Evolutionary conservation across 352 stramenopile genomes (phyloP).

Genomic region (Phytopythium mirpurense): DNA sequence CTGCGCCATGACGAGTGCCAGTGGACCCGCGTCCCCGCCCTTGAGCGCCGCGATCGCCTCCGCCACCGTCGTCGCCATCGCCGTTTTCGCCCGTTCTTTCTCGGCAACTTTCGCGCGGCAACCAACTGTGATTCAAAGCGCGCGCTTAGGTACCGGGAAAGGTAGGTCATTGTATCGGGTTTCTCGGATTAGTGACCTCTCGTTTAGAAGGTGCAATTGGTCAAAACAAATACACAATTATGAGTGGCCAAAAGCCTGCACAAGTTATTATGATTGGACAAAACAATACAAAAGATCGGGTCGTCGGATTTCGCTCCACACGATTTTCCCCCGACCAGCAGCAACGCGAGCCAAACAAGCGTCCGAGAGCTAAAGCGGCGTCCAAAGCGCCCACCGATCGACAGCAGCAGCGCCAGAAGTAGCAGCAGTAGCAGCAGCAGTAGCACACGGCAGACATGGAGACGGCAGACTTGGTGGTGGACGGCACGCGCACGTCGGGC

Average conservation of each 20-base stretch:
- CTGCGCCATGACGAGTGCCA: slow-evolving; percentile 30
- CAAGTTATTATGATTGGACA: not conserved
- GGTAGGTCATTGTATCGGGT: not conserved
- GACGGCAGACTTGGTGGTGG: slow-evolving; percentile 83
- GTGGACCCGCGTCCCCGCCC: slow-evolving; percentile 22
- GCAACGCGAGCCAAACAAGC: not conserved
- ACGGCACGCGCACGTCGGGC: slow-evolving; percentile 88
- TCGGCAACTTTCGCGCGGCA: no score
- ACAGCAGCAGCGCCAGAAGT: not conserved
- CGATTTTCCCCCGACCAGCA: slow-evolving; percentile 28
- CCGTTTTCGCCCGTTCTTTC: not conserved
- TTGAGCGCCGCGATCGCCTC: slow-evolving; percentile 40
- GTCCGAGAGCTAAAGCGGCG: slow-evolving; percentile 4
- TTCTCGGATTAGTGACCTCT: not conserved
- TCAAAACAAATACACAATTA: not conserved
- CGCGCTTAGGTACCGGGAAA: not conserved
- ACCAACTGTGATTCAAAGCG: slow-evolving; percentile 21
- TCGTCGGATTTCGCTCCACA: slow-evolving; percentile 31
- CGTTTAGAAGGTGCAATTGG: not conserved
- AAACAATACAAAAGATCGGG: slow-evolving; percentile 24
- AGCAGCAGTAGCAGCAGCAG: not conserved
- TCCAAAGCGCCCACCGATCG: slow-evolving; percentile 3
- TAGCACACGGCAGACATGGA: slow-evolving; percentile 26
- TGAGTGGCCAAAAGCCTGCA: slow-evolving; percentile 5
- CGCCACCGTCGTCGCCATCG: slow-evolving; percentile 18